Percentiles rank a stretch among this genome's conserved stretches.
These are phyloP conservation scores for Wickerhamiella slavikovae DNA, from an alignment of 805 yeast species.

Conservation along the genomic window DNA sequence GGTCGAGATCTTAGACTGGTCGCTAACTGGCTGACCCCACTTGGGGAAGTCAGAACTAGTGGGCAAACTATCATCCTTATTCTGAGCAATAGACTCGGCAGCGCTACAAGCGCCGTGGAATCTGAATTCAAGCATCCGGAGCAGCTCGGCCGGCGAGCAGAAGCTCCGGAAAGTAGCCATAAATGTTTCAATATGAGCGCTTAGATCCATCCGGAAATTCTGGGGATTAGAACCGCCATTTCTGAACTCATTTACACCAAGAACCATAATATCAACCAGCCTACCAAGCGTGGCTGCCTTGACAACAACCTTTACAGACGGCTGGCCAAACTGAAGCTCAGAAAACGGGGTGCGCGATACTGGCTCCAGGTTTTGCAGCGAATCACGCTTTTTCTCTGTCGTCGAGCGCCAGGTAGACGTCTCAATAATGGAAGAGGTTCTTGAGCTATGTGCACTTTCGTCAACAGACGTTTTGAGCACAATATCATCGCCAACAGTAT, in stretches of 20 bases:
- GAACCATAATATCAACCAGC: conserved; percentile 58
- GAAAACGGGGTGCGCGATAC: conserved; percentile 1
- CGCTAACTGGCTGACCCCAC: conserved; percentile 5
- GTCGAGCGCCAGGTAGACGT: conserved; percentile 19
- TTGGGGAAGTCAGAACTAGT: conserved; percentile 11
- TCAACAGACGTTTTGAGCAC: conserved; percentile 35
- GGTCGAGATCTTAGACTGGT: conserved; percentile 1
- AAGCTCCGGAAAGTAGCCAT: conserved; percentile 52
- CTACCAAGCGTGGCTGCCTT: conserved; percentile 58
- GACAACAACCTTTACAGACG: conserved; percentile 25
- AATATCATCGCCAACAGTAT: conserved; percentile 33
- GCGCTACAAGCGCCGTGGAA: conserved; percentile 45
- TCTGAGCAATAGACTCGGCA: conserved; percentile 28
- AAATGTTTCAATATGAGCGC: conserved; percentile 41
- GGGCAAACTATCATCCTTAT: conserved; percentile 6
- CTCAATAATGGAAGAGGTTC: conserved; percentile 30
- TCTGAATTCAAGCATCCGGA: conserved; percentile 32
- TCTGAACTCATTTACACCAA: conserved; percentile 42
- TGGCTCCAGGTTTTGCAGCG: conserved; percentile 5
- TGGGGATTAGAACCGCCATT: conserved; percentile 8
- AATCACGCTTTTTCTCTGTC: conserved; percentile 3
- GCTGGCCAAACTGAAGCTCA: too few species aligned
- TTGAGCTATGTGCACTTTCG: conserved; percentile 15
- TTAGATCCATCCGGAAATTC: conserved; percentile 38
- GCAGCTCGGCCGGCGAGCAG: conserved; percentile 31